Conservation (phyloP, 371 early-diverging fungal species). For the Cladochytrium tenue region DNA sequence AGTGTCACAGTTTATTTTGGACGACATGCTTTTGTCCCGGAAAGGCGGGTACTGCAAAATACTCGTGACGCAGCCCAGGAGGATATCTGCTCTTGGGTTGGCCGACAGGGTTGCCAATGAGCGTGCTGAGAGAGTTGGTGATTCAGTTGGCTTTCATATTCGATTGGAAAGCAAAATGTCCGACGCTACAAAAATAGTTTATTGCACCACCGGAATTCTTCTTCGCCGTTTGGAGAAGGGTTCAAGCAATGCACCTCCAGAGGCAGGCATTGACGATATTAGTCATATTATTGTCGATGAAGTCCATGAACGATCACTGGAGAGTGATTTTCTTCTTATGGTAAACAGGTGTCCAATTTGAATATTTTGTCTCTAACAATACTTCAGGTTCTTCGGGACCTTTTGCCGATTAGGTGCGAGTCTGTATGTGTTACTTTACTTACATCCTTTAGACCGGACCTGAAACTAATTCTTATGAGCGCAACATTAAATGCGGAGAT, state of each 20-base stretch:
- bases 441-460: slow-evolving; percentile 12
- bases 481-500: slow-evolving; percentile 42
- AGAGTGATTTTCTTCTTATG: slow-evolving; percentile 60
- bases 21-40: slow-evolving; percentile 26
- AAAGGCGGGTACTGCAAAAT: slow-evolving; percentile 39
- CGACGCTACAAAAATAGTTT: slow-evolving; percentile 49
- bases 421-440: background rate
- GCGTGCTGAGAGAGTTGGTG: slow-evolving; percentile 36
- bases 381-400: slow-evolving; percentile 47
- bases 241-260: slow-evolving; percentile 23
- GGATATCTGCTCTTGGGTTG: slow-evolving; percentile 66
- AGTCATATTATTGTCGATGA: slow-evolving; percentile 60
- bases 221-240: slow-evolving; percentile 53
- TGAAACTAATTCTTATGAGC: slow-evolving; percentile 41
- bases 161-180: slow-evolving; percentile 47
- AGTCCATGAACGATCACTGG: slow-evolving; percentile 63
- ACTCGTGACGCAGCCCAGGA: slow-evolving; percentile 42
- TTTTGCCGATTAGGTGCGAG: slow-evolving; percentile 3
- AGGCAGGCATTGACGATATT: slow-evolving; percentile 61
- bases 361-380: slow-evolving; percentile 16
- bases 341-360: slow-evolving; percentile 25
- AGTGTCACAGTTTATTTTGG: slow-evolving; percentile 56
- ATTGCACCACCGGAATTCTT: slow-evolving; percentile 66
- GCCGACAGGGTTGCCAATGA: slow-evolving; percentile 54
- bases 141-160: slow-evolving; percentile 59